Base-by-base conservation (phyloP, 208 protist genomes). In the Trypanosoma grayi region DNA sequence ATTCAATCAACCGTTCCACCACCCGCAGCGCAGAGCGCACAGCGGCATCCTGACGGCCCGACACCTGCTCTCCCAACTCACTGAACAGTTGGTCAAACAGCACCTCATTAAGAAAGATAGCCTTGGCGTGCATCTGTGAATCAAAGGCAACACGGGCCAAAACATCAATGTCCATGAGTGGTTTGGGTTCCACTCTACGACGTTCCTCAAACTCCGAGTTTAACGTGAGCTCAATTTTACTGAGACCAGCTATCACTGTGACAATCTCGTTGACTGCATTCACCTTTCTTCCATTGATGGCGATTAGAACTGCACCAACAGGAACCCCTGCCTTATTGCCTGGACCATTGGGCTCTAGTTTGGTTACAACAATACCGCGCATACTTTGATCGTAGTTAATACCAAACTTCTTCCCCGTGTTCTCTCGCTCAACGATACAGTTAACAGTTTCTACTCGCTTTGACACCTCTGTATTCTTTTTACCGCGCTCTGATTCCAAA, bases 51-150 rank as follows among this genome's bases (percentile, higher is more conserved):
- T 83, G 77, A 27, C 61, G 60, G 45, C 58, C 55, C 7, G 48
- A 72, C 25, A 70, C 60, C 40, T 71, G 43, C 37, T 77, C 67
- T 16, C 72, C 63, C 1, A 87, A 50, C 40, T 83, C 67, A 51
- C 65, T 73, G 13, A 77, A 79, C 0, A 90, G 72, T 27, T 77
- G 61, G 51, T 90, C 77, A 52, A 95, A 90, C 13, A 92, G 66
- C 10, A 91, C 64, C 62, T 95, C 89, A 51, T 91, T 93, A 63
- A 95, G 87, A 77, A 90, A 95, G 53, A 95, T 90, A 10, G 81
- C 85, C 62, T 91, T 95, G 27, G 83, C 81, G 64, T 93, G 85
- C 81, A 92, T 90, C 62, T 89, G 71, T 1, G 84, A 87, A 39
- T 75, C 66, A 43, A 84, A 85, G 10, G 89, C 83, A 6, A 93